Evolutionary conservation across 2,329 filamentous ascomycete genomes (phyloP), one percentile per base, ranked within the genome.

Genomic region (Sclerotinia glacialis): DNA sequence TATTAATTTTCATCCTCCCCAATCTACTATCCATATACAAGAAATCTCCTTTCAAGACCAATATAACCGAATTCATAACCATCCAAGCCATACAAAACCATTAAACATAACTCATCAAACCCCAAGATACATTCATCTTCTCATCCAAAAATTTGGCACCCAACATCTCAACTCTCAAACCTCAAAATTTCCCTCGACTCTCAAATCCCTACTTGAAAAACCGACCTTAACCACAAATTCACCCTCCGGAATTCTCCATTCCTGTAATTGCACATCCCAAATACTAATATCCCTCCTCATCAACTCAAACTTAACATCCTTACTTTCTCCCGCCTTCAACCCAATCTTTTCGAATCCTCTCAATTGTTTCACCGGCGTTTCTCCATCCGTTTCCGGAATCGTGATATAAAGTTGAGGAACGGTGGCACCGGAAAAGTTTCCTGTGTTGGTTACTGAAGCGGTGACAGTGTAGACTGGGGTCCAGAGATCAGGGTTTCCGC

Each of bases 261-360:
- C 88, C 82, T 97, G 92, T 23, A 79, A 77, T 2, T 73, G 82
- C 0, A 84, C 80, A 71, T 96, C 91, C 93, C 93, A 97, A 80
- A 91, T 93, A 76, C 89, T 92, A 65, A 97, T 72, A 75, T 97
- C 93, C 65, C 91, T 86, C 50, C 93, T 85, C 21, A 87, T 93
- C 67, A 97, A 78, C 12, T 86, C 83, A 0, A 86, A 87, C 0
- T 77, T 81, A 80, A 94, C 95, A 2, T 81, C 83, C 3, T 80
- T 82, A 63, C 83, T 86, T 78, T 86, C 78, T n/a, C 91, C 91
- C 0, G 91, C 83, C 0, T 84, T 81, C 68, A 97, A 86, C 54
- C 81, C 82, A 65, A 96, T 80, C 78, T 92, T 92, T 60, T 80
- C 90, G 74, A 97, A 97, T 65, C 88, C 88, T 67, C 93, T 88